These are phyloP conservation scores for Penicillium sp. DNA, from an alignment of 2,329 filamentous ascomycete genomes.

Conservation along the genomic window DNA sequence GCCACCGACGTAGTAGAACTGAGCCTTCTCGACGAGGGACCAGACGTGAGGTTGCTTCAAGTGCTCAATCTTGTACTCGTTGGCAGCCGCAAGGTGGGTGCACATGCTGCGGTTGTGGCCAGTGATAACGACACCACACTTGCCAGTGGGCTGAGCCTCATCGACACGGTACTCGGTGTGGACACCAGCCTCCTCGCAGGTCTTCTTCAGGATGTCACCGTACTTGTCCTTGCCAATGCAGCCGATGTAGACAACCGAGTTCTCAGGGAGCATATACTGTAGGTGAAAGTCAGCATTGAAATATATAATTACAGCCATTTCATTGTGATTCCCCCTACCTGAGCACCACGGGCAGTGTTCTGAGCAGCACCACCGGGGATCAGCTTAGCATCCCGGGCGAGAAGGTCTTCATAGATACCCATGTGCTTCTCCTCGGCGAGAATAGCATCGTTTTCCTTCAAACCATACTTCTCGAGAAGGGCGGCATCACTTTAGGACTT, in stretches of 20 bases:
- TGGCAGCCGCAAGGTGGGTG: constrained; percentile 94
- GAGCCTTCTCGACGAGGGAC: constrained; percentile 84
- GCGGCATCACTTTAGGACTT: constrained; percentile 67
- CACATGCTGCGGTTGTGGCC: constrained; percentile 93
- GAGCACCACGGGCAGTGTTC: constrained; percentile 93
- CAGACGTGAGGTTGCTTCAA: constrained; percentile 90
- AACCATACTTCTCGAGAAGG: constrained; percentile 86
- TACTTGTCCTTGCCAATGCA: constrained; percentile 96
- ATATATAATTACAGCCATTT: neutral
- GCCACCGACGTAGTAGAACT: constrained; percentile 90
- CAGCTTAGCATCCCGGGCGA: constrained; percentile 89
- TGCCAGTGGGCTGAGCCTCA: constrained; percentile 79
- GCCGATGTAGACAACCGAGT: constrained; percentile 91
- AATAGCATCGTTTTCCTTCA: constrained; percentile 97
- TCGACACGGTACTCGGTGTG: constrained; percentile 95
- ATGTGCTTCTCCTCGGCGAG: constrained; percentile 91
- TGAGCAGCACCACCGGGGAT: constrained; percentile 96
- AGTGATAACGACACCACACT: constrained; percentile 95
- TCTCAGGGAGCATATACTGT: constrained; percentile 83
- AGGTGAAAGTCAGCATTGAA: constrained; percentile 13
- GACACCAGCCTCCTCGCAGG: constrained; percentile 84
- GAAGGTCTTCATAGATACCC: constrained; percentile 87
- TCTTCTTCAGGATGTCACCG: constrained; percentile 81
- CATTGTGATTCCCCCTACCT: constrained; percentile 51
- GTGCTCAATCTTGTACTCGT: constrained; percentile 95